These are phyloP conservation scores for Sporothrix inflata DNA, from an alignment of 2,329 filamentous ascomycete genomes.

Conservation along the genomic window DNA sequence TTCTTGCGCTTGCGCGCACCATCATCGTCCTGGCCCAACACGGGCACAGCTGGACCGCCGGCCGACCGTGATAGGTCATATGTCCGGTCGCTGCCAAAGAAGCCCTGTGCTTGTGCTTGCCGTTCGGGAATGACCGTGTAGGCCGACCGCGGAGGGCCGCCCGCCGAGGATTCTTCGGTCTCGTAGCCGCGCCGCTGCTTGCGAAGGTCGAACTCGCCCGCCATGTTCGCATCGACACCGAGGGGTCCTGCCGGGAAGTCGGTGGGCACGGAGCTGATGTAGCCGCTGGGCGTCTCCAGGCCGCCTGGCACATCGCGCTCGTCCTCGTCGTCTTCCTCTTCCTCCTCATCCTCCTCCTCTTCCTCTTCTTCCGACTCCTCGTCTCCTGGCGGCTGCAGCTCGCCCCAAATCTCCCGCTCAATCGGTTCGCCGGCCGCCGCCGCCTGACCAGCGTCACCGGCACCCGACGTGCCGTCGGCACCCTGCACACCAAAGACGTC, in stretches of 20 bases:
- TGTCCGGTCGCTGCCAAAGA: conserved; percentile 92
- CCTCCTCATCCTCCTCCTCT: conserved; percentile 63
- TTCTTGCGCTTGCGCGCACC: conserved; percentile 83
- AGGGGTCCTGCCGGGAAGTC: conserved; percentile 71
- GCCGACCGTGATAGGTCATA: conserved; percentile 74
- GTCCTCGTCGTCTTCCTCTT: conserved; percentile 70
- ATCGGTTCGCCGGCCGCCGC: conserved; percentile 69
- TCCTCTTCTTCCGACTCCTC: conserved; percentile 72
- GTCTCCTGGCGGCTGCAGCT: conserved; percentile 78
- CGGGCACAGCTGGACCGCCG: conserved; percentile 58
- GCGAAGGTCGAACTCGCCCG: conserved; percentile 86
- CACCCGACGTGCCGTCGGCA: conserved; percentile 39
- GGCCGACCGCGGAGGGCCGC: conserved; percentile 67
- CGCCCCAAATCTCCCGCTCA: conserved; percentile 89
- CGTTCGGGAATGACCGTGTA: conserved; percentile 91
- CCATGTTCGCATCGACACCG: conserved; percentile 71
- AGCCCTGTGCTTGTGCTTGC: conserved; percentile 81
- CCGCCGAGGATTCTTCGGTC: conserved; percentile 74
- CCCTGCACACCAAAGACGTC: conserved; percentile 84
- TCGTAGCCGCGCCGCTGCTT: conserved; percentile 85
- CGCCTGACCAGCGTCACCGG: conserved; percentile 39
- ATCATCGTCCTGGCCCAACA: conserved; percentile 80
- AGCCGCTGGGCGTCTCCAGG: conserved; percentile 77
- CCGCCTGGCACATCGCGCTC: conserved; percentile 63
- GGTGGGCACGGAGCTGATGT: conserved; percentile 78